Evolutionary conservation across 2,329 filamentous ascomycete species (phyloP).

Genomic region (Trichoderma atrobrunneum): DNA sequence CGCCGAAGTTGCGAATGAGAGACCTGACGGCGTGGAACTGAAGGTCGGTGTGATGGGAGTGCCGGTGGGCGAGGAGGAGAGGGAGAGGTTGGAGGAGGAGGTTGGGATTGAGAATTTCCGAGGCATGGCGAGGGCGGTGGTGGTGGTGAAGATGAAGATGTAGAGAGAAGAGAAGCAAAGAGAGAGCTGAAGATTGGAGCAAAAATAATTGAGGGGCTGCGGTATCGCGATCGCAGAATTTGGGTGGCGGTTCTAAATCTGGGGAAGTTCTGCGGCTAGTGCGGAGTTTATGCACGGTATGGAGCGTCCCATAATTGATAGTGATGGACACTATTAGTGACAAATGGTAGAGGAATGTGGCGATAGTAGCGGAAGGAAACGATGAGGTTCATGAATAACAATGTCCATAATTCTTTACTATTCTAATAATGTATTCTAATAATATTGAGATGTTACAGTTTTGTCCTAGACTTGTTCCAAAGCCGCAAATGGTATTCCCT

Average conservation of each 20-base stretch:
- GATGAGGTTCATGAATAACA: background rate
- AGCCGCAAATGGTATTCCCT: background rate
- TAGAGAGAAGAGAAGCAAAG: background rate
- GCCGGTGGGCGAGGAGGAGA: constrained; percentile 24
- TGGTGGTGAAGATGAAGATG: background rate
- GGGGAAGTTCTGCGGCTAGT: background rate
- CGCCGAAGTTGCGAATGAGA: constrained; percentile 1
- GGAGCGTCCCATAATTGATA: background rate
- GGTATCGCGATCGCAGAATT: background rate
- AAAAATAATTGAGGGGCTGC: background rate
- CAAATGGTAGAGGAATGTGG: no score
- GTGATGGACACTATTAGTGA: no score
- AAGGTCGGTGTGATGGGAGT: constrained; percentile 36
- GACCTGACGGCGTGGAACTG: background rate
- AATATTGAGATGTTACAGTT: background rate
- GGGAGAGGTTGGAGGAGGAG: constrained; percentile 21
- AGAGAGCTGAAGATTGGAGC: background rate
- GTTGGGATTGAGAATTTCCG: constrained; percentile 12
- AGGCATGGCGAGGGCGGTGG: background rate
- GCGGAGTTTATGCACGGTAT: background rate
- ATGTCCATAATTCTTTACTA: background rate
- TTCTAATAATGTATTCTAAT: background rate
- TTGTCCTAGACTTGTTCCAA: background rate
- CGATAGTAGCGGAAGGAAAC: background rate
- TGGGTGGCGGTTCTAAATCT: background rate